phyloP scores from a whole-genome alignment of 2,329 filamentous ascomycete genomes.

The Dendryphion nanum region DNA sequence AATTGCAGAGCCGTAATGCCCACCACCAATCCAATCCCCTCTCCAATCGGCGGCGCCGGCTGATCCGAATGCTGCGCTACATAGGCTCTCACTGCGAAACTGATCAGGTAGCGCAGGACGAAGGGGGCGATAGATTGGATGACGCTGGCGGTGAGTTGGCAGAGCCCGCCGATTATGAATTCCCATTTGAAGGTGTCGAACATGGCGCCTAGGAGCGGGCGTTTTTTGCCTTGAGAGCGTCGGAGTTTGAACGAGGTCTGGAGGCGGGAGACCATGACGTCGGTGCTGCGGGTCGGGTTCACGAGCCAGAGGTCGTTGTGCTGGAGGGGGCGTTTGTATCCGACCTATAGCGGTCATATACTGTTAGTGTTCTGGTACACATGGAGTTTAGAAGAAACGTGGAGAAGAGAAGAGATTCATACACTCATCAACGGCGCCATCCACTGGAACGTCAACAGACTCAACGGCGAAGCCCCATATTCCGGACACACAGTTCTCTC shows the following conservation, averaged over 20 bases:
- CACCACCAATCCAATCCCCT: conserved; percentile 78
- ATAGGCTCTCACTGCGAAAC: conserved; percentile 79
- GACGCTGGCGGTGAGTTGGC: conserved; percentile 69
- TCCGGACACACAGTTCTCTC: conserved; percentile 62
- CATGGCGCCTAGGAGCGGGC: conserved; percentile 75
- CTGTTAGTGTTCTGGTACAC: no score
- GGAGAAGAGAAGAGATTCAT: conserved; percentile 11
- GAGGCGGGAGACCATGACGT: conserved; percentile 66
- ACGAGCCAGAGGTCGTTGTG: conserved; percentile 84
- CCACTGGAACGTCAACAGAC: conserved; percentile 81
- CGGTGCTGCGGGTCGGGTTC: conserved; percentile 75
- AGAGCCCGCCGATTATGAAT: conserved; percentile 80
- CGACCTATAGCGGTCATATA: conserved; percentile 52
- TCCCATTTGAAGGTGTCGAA: conserved; percentile 84
- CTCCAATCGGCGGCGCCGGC: conserved; percentile 66
- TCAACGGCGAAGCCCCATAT: conserved; percentile 71
- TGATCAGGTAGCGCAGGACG: conserved; percentile 79
- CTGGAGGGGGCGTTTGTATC: conserved; percentile 82
- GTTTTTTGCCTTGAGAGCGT: conserved; percentile 65
- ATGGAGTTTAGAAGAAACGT: no score
- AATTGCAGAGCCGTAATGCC: conserved; percentile 86
- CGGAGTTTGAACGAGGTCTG: conserved; percentile 67
- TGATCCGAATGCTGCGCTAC: conserved; percentile 54
- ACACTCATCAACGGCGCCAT: conserved; percentile 76
- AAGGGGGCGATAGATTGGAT: conserved; percentile 80